Evolutionary conservation across 495 filamentous ascomycete genomes (phyloP), one percentile per base, ranked within the genome.

Genomic region (Tuber magnatum): DNA sequence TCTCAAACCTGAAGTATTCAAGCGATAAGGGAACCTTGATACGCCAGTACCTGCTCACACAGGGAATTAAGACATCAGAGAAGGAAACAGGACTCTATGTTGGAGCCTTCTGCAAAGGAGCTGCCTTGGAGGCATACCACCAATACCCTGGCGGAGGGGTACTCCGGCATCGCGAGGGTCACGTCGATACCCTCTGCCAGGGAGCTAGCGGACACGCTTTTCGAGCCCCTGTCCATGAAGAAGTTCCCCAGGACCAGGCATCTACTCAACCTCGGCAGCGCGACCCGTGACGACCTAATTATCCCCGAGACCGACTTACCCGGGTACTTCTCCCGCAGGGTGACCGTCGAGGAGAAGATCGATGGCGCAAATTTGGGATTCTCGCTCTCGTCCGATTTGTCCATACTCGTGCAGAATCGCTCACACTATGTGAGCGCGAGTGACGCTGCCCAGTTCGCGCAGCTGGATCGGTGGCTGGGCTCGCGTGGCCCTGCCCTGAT

Each of bases 311-410:
- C 51, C 9, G 75, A 78, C n/a, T 43, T 79, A 0, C n/a, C 65
- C 2, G 28, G 24, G 18, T 51, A 51, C 24, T 73, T 78, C 46
- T 39, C 42, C 32, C 71, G 39, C 9, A 28, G 40, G 14, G 69
- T 75, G 5, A 51, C 56, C 10, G 35, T 80, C 20, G 73, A 77
- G 3, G 78, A 80, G n/a, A 80, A 80, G 68, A 40, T 80, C 18
- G 78, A 80, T 22, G 78, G 78, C 38, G 78, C 78, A 35, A 80
- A 80, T 38, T 20, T 80, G 1, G 78, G 76, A 3, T 74, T 80
- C 70, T 80, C 78, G 3, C 65, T 80, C 4, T 70, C 46, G 7
- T n/a, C 75, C 73, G 70, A 16, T 20, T 44, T 72, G 4, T 43
- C 71, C 51, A 24, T 80, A 35, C 20, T 71, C 41, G 76, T 78